phyloP scores from a whole-genome alignment of 192 early-diverging fungal species.

The Coemansia sp. region DNA sequence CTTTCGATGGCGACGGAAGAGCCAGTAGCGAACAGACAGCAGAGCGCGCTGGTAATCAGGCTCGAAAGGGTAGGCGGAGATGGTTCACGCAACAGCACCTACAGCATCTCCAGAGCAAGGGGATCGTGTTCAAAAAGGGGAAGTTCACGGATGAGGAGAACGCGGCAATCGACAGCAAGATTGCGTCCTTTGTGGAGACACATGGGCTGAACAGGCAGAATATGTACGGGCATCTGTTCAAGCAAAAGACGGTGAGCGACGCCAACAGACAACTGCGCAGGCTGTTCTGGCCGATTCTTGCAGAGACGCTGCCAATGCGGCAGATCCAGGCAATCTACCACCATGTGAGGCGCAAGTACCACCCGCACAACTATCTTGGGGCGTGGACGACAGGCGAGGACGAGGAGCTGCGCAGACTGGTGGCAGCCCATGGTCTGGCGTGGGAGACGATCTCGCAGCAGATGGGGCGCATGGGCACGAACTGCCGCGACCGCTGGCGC shows the following conservation, averaged over 20 bases:
- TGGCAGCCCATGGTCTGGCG: slow-evolving; percentile 42
- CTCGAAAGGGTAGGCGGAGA: slow-evolving; percentile 14
- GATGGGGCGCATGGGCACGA: slow-evolving; percentile 49
- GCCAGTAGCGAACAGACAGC: not conserved
- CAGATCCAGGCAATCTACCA: slow-evolving; percentile 54
- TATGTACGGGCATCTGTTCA: slow-evolving; percentile 45
- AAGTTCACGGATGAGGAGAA: slow-evolving; percentile 49
- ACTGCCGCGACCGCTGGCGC: slow-evolving; percentile 54
- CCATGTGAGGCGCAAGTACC: slow-evolving; percentile 44
- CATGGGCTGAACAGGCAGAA: slow-evolving; percentile 29
- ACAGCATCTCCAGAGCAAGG: slow-evolving; percentile 36
- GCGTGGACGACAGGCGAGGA: slow-evolving; percentile 46
- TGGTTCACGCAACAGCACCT: slow-evolving; percentile 47
- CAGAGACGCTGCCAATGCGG: slow-evolving; percentile 40
- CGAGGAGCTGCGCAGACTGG: slow-evolving; percentile 30
- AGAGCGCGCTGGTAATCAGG: not conserved
- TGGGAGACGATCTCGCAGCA: slow-evolving; percentile 47
- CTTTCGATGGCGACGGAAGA: not conserved
- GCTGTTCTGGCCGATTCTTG: slow-evolving; percentile 44
- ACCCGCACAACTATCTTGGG: slow-evolving; percentile 52
- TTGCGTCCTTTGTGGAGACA: slow-evolving; percentile 20
- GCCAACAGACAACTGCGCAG: slow-evolving; percentile 31
- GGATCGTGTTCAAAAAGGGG: slow-evolving; percentile 49
- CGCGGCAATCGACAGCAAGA: slow-evolving; percentile 27
- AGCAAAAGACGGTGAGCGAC: slow-evolving; percentile 15